phyloP scores from a whole-genome alignment of 768 basidiomycete genomes.

The Leccinum rimulosum region DNA sequence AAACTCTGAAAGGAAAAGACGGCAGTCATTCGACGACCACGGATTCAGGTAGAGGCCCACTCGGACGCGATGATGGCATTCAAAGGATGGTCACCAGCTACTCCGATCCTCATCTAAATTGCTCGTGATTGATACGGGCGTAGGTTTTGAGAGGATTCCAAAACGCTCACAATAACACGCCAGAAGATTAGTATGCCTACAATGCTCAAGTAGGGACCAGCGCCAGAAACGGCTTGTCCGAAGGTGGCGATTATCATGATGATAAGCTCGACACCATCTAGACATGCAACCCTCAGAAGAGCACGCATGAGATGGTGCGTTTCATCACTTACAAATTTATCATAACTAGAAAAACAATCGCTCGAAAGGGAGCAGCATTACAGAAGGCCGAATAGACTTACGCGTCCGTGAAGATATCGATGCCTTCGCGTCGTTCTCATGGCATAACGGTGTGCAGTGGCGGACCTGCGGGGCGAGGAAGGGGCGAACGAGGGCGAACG shows the following conservation, averaged over 20 bases:
- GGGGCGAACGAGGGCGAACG: no score
- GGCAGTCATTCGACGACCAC: constrained; percentile 83
- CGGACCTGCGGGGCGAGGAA: no score
- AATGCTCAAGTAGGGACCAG: constrained; percentile 58
- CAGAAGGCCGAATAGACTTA: constrained; percentile 27
- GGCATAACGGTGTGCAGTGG: no score
- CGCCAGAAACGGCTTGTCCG: constrained; percentile 72
- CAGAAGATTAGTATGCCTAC: constrained; percentile 74
- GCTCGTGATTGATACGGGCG: constrained; percentile 29
- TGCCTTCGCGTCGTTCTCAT: constrained; percentile 37
- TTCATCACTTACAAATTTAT: constrained; percentile 70
- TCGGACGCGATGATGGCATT: constrained; percentile 85
- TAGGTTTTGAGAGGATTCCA: neutral
- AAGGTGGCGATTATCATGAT: constrained; percentile 78
- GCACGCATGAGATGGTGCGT: neutral
- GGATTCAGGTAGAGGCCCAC: constrained; percentile 68
- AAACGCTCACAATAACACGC: constrained; percentile 58
- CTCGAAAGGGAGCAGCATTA: neutral
- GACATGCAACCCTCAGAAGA: neutral
- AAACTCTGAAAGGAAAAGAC: constrained; percentile 85
- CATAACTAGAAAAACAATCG: constrained; percentile 39
- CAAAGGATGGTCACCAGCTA: constrained; percentile 85
- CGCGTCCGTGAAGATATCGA: constrained; percentile 88
- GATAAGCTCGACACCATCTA: constrained; percentile 54
- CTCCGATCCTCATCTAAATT: constrained; percentile 66